These are phyloP conservation scores for Fennellomyces sp. DNA, from an alignment of 371 early-diverging fungal genomes.

Conservation along the genomic window DNA sequence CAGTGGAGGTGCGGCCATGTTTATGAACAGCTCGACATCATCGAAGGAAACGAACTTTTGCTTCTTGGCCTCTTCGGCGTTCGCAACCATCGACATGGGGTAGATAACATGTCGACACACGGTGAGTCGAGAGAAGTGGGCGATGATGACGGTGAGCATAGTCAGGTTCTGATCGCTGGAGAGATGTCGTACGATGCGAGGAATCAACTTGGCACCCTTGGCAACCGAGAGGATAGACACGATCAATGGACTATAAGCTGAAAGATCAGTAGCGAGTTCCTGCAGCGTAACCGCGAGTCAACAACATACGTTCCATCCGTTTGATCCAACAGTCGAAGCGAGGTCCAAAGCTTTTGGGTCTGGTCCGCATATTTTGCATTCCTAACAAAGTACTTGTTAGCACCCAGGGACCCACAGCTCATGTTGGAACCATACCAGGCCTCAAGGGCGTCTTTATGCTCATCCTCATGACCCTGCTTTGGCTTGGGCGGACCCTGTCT, in stretches of 20 bases:
- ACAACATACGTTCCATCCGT: conserved; percentile 55
- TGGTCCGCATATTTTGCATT: conserved; percentile 57
- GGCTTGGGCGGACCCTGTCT: conserved; percentile 63
- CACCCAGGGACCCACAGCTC: not conserved
- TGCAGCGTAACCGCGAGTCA: too few species aligned
- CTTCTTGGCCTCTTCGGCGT: conserved; percentile 51
- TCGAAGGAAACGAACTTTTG: conserved; percentile 45
- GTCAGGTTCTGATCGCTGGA: conserved; percentile 78
- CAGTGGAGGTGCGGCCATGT: conserved; percentile 80
- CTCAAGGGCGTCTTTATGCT: conserved; percentile 57
- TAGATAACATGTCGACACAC: conserved; percentile 76
- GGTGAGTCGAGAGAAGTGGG: conserved; percentile 83
- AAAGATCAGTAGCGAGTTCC: not conserved
- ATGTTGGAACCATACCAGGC: conserved; percentile 31
- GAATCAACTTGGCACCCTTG: conserved; percentile 88
- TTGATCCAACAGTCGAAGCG: conserved; percentile 60
- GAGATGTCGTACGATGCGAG: conserved; percentile 82
- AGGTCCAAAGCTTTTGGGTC: conserved; percentile 65
- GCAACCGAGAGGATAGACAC: conserved; percentile 70
- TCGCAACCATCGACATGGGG: conserved; percentile 49
- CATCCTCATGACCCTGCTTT: conserved; percentile 49
- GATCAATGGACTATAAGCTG: conserved; percentile 27
- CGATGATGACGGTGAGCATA: conserved; percentile 76
- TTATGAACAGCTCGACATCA: conserved; percentile 85
- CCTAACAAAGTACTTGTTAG: conserved; percentile 24